Base-by-base conservation (phyloP, 176 grass and related monocot species). In the Pharus latifolius region DNA sequence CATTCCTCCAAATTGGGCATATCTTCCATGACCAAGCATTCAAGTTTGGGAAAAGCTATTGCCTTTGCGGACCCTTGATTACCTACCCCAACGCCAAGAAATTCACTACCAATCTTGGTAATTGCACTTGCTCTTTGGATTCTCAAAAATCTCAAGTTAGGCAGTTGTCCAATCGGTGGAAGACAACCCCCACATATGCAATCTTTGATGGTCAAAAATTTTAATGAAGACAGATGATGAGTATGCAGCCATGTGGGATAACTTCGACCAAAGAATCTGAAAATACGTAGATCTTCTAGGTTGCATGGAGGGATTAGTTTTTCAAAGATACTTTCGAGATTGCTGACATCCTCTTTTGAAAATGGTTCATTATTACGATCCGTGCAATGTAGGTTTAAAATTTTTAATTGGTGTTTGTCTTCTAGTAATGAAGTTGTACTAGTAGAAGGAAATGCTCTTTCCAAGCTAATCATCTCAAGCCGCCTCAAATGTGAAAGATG, bases 1-100 rank as follows among this genome's bases (percentile, higher is more conserved):
- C 82, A 85, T 14, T 79, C 61, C 24, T 85, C 48, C 82, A 47
- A 80, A 10, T 75, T 85, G 43, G 11, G 46, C 76, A 85, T 75
- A 10, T 57, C 10, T 3, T 19, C 0, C 0, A 80, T 31, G 10
- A 14, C 0, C 43, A 85, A 10, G 1, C 1, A 0, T 51, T 80
- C 75, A 52, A 85, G 70, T 38, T 47, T 69, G 4, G 82, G 69
- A 52, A 75, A 85, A 24, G 60, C 58, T 0, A 34, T 43, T 38
- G 17, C 28, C n/a, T 34, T 29, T 25, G 18, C 1, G 16, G 61
- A 29, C 45, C 24, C 4, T 0, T 0, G 24, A 49, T 16, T 6
- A 35, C 10, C 20, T 14, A 68, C 6, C 0, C 16, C 8, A 2
- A 23, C 8, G 3, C 82, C 60, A n/a, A 74, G 7, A 59, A 79